phyloP scores from a whole-genome alignment of 176 grass and related monocot genomes.

The Oryza meyeriana region DNA sequence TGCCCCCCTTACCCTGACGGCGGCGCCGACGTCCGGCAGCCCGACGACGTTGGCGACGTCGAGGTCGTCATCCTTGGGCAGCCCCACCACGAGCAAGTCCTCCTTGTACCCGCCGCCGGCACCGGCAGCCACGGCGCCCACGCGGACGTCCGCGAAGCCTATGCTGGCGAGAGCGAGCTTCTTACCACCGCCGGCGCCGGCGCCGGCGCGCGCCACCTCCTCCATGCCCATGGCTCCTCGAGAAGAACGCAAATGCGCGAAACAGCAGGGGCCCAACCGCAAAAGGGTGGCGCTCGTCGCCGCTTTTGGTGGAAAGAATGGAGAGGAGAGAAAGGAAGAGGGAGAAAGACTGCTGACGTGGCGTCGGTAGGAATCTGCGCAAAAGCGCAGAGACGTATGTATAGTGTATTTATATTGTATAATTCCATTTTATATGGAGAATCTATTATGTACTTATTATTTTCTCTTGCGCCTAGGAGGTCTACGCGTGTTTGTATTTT shows the following conservation, averaged over 20 bases:
- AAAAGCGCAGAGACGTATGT: not conserved
- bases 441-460: not conserved
- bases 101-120: constrained; percentile 18
- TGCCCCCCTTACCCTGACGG: constrained; percentile 32
- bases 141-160: constrained; percentile 35
- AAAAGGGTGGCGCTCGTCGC: not conserved
- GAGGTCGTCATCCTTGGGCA: constrained; percentile 24
- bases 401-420: not conserved
- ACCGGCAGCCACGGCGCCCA: not conserved
- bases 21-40: constrained; percentile 36
- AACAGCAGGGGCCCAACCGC: not conserved
- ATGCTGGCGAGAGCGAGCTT: constrained; percentile 48
- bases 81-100: not conserved
- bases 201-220: not conserved
- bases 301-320: not conserved
- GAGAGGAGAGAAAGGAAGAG: no score
- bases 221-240: constrained; percentile 26
- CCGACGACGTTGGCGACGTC: not conserved
- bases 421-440: not conserved
- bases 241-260: not conserved
- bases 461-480: not conserved
- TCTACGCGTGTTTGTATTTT: not conserved
- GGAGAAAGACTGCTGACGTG: constrained; percentile 6
- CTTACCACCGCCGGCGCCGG: constrained; percentile 10
- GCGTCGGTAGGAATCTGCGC: not conserved